Base-by-base conservation (phyloP, 441 rosid species). In the Eutrema salsugineum region DNA sequence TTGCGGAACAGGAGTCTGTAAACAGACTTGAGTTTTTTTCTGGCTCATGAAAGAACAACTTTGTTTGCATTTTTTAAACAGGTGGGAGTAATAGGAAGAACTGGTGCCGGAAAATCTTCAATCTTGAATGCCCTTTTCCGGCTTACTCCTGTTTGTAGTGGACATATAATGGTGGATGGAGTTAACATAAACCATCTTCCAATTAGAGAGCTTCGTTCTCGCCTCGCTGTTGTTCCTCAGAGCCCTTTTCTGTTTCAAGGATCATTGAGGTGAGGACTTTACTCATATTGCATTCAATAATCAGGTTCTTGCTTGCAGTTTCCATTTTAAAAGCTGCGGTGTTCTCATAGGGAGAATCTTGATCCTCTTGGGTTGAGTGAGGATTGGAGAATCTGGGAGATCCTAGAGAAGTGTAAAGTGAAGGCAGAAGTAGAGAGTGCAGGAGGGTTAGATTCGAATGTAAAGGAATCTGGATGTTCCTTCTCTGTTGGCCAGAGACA, bases 61-160 rank as follows among this genome's bases (percentile, higher is more conserved):
- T 36, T 56, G 44, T 75, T 71, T 28, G 42, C n/a, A 49, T 36
- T 56, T 36, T 75, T 71, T 24, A 57, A 75, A 54, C 80, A 93
- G 99, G 97, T 89, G 63, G 99, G 97, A 75, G 84, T 95, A 51
- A 85, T 95, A 39, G 97, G 98, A 77, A 88, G 99, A 87, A 95
- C 99, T 8, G 98, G 99, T 73, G 97, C 97, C 6, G 99, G 99
- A 65, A 95, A 95, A 77, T 93, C 99, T 27, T 93, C 97, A 36
- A 51, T 95, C 75, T 81, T 95, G 87, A 95, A 91, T 83, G 95
- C 94, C 28, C 95, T 95, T 70, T 90, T 95, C 80, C 87, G 91
- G 78, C 98, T 95, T 16, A 78, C 83, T 59, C 88, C 91, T 39
- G 75, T 93, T 70, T 82, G 85, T 46, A 63, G 78, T 30, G 99